A percentile compares a stretch with the other conserved stretches of the same genome.
phyloP scores from a whole-genome alignment of 2,329 filamentous ascomycete genomes.

The Elsinoe perseae region DNA sequence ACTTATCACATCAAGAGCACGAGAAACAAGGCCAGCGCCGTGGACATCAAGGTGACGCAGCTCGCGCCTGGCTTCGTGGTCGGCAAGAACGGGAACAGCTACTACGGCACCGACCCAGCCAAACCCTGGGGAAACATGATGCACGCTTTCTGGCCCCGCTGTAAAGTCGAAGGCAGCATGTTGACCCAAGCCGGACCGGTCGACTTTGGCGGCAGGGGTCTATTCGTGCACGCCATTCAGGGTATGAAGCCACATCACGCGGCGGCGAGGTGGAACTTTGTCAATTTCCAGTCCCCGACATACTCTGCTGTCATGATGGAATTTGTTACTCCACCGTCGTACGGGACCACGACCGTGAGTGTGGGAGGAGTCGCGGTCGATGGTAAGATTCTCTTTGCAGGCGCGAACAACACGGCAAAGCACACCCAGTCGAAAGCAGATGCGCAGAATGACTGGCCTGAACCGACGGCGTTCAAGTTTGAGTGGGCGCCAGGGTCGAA shows the following conservation, averaged over 20 bases:
- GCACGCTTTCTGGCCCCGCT: constrained; percentile 91
- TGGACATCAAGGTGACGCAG: constrained; percentile 77
- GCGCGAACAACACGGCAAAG: constrained; percentile 53
- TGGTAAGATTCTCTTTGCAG: constrained; percentile 68
- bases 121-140: constrained; percentile 90
- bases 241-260: constrained; percentile 99
- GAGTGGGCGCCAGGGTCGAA: constrained; percentile 76
- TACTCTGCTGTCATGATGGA: constrained; percentile 93
- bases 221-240: constrained; percentile 81
- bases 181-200: constrained; percentile 73
- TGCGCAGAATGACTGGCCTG: constrained; percentile 76
- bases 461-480: constrained; percentile 67
- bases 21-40: constrained; percentile 68
- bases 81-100: constrained; percentile 74
- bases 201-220: constrained; percentile 69
- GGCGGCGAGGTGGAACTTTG: constrained; percentile 85
- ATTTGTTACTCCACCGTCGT: constrained; percentile 87
- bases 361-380: constrained; percentile 78
- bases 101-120: constrained; percentile 75
- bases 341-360: constrained; percentile 74
- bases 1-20: constrained; percentile 85
- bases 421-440: constrained; percentile 68
- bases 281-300: constrained; percentile 78
- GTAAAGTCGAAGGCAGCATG: constrained; percentile 72
- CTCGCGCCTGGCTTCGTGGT: constrained; percentile 72